Evolutionary conservation across 306 rosid genomes (phyloP).

Genomic region (Oxytropis ochrocephala): DNA sequence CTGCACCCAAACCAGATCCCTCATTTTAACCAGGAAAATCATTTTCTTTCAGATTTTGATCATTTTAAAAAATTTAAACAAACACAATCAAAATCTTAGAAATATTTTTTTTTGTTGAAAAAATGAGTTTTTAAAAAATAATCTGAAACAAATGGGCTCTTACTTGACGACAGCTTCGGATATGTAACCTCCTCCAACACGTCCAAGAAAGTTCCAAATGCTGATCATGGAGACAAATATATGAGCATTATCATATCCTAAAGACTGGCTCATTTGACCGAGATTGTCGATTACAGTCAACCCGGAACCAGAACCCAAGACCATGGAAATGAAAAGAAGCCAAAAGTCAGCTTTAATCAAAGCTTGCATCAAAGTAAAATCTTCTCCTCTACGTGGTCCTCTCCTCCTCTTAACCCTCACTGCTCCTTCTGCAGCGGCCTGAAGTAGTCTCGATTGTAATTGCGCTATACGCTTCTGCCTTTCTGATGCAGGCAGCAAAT

Average conservation of each 20-base stretch:
- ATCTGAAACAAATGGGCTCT: background rate
- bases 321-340: constrained; percentile 81
- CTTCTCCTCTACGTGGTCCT: constrained; percentile 85
- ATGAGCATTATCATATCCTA: constrained; percentile 56
- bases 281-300: constrained; percentile 87
- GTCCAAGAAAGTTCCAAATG: constrained; percentile 97
- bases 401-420: constrained; percentile 81
- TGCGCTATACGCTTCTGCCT: constrained; percentile 43
- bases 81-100: too few relatives aligned
- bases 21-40: too few relatives aligned
- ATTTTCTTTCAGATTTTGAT: too few relatives aligned
- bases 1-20: too few relatives aligned
- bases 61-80: too few relatives aligned
- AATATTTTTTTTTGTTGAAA: too few relatives aligned
- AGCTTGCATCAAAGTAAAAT: constrained; percentile 85
- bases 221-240: constrained; percentile 87
- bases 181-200: constrained; percentile 86
- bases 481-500: constrained; percentile 41
- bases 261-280: constrained; percentile 82
- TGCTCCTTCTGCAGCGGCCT: constrained; percentile 76
- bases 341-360: constrained; percentile 86
- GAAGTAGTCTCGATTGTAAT: constrained; percentile 36
- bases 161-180: constrained; percentile 88
- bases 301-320: constrained; percentile 87
- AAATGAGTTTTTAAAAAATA: too few relatives aligned